phyloP scores from a whole-genome alignment of 805 yeast genomes.

The Candida odintsovae region DNA sequence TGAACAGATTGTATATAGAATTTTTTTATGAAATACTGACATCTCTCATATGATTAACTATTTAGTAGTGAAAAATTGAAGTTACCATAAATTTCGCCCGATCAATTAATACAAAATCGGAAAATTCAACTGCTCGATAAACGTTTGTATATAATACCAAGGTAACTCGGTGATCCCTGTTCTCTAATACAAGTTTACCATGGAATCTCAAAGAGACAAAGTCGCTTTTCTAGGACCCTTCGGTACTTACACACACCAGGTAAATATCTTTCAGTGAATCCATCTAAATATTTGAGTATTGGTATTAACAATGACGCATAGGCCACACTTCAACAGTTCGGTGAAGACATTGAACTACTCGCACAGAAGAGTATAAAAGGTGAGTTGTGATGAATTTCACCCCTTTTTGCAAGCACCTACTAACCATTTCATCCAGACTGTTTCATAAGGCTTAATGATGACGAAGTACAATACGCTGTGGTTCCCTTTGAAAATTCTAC shows the following conservation, averaged over 20 bases:
- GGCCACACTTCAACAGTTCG: slow-evolving; percentile 57
- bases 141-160: too few species aligned
- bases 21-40: too few species aligned
- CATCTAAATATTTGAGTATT: background rate
- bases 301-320: slow-evolving; percentile 8
- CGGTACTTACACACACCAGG: slow-evolving; percentile 93
- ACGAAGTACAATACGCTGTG: slow-evolving; percentile 58
- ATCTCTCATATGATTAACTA: too few species aligned
- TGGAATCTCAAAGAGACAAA: slow-evolving; percentile 19
- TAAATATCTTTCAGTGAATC: slow-evolving; percentile 7
- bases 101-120: too few species aligned
- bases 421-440: slow-evolving; percentile 47
- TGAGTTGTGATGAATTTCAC: slow-evolving; percentile 18
- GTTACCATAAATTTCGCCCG: too few species aligned
- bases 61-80: too few species aligned
- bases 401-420: slow-evolving; percentile 19
- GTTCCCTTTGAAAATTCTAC: slow-evolving; percentile 94
- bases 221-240: slow-evolving; percentile 83
- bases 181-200: too few species aligned
- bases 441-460: slow-evolving; percentile 43
- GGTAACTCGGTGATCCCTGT: too few species aligned
- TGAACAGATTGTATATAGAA: background rate
- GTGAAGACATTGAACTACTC: slow-evolving; percentile 19
- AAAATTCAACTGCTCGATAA: too few species aligned
- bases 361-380: slow-evolving; percentile 19